Percentiles rank a stretch among this genome's conserved stretches.
These are phyloP conservation scores for Saksenaea vasiformis DNA, from an alignment of 371 early-diverging fungal species.

Conservation along the genomic window DNA sequence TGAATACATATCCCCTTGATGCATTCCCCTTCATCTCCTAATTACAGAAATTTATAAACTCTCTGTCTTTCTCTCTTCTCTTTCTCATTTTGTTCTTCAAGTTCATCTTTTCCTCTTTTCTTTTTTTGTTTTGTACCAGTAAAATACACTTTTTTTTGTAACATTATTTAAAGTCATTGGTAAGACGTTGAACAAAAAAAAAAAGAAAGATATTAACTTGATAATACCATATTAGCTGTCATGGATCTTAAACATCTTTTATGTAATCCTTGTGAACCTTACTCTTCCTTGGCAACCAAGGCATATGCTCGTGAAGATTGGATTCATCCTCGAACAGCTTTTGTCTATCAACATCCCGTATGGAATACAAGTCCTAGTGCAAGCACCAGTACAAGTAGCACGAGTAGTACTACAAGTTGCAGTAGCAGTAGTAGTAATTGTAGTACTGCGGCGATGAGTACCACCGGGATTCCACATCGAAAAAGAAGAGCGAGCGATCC, in stretches of 20 bases:
- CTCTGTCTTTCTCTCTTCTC: constrained; percentile 8
- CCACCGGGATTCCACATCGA: background rate
- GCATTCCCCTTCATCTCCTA: constrained; percentile 10
- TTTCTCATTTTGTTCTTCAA: too few species aligned
- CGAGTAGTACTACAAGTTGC: background rate
- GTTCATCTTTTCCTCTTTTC: too few species aligned
- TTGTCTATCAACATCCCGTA: background rate
- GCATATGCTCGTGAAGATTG: constrained; percentile 11
- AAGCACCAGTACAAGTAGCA: background rate
- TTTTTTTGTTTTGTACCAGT: background rate
- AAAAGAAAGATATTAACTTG: background rate
- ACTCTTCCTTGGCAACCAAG: background rate
- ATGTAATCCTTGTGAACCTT: constrained; percentile 28
- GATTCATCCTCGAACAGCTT: constrained; percentile 9
- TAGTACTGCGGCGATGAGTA: background rate
- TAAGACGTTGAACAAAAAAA: background rate
- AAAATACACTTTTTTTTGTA: background rate
- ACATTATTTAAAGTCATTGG: background rate
- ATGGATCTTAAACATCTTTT: constrained; percentile 37
- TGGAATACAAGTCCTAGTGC: background rate
- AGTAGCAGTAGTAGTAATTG: background rate
- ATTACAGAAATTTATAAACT: constrained; percentile 1
- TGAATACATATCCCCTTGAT: constrained; percentile 8
- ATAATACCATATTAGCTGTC: constrained; percentile 17
- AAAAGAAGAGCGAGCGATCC: constrained; percentile 4